These are phyloP conservation scores for Penicillium decumbens DNA, from an alignment of 2,329 filamentous ascomycete species.

Conservation along the genomic window DNA sequence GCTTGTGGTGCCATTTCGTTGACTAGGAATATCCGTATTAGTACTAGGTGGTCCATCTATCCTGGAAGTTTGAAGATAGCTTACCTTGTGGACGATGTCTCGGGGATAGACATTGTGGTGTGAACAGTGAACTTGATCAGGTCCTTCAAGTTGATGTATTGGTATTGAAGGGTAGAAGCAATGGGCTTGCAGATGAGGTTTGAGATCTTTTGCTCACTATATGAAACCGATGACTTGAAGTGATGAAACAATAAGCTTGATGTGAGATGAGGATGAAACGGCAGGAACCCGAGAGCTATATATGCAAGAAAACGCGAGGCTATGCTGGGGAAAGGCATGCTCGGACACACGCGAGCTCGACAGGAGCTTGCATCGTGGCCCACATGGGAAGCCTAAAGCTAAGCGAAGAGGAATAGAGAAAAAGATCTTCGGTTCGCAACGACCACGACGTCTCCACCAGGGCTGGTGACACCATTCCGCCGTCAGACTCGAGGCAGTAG, in stretches of 20 bases:
- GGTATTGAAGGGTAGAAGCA: background rate
- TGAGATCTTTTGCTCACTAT: background rate
- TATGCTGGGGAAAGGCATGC: constrained; percentile 15
- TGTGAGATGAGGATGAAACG: constrained; percentile 2
- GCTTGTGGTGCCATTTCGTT: constrained; percentile 17
- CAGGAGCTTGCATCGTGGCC: constrained; percentile 15
- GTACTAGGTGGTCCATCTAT: background rate
- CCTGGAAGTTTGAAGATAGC: background rate
- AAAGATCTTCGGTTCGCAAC: constrained; percentile 18
- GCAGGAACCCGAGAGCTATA: constrained; percentile 16
- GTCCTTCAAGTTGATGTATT: background rate
- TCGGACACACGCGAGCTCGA: constrained; percentile 20
- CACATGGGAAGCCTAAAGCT: constrained; percentile 20
- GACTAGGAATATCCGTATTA: constrained; percentile 8
- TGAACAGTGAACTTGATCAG: background rate
- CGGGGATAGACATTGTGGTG: constrained; percentile 18
- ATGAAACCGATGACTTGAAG: background rate
- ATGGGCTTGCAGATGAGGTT: background rate
- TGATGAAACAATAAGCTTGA: constrained; percentile 1
- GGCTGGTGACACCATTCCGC: constrained; percentile 22
- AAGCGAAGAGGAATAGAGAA: constrained; percentile 15
- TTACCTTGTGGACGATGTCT: constrained; percentile 12
- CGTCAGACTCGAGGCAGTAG: constrained; percentile 6
- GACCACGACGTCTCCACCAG: constrained; percentile 2
- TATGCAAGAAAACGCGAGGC: constrained; percentile 12